These are phyloP conservation scores for Sporobolus alterniflorus DNA, from an alignment of 202 grass and related monocot species.

Conservation along the genomic window DNA sequence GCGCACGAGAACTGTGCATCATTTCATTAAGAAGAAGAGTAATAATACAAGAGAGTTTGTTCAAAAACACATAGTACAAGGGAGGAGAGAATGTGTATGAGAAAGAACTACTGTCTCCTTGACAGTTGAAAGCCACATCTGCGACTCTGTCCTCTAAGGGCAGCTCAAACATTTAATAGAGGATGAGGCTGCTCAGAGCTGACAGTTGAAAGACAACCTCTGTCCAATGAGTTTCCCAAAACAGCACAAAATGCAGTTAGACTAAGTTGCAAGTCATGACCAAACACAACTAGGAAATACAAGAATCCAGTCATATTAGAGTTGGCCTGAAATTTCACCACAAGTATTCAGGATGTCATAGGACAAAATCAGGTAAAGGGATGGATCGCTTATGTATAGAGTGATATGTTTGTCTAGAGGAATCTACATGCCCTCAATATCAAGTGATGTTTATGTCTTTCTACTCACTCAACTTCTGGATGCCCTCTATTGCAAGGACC, in stretches of 20 bases:
- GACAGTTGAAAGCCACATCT: slow-evolving; percentile 7
- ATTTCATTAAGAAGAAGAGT: too few species aligned
- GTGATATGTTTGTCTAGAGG: neutral
- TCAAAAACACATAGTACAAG: too few species aligned
- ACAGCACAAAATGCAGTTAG: neutral
- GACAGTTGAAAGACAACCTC: too few species aligned
- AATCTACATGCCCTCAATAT: slow-evolving; percentile 14
- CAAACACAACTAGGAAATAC: neutral
- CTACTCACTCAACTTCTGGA: slow-evolving; percentile 15
- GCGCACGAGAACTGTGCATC: too few species aligned
- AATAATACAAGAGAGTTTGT: neutral
- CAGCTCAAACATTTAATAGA: neutral
- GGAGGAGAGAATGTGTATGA: too few species aligned
- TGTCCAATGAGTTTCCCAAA: neutral
- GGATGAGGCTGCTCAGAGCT: too few species aligned
- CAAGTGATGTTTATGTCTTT: slow-evolving; percentile 34
- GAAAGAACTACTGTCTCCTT: slow-evolving; percentile 12
- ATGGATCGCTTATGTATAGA: slow-evolving; percentile 3
- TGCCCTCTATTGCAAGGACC: slow-evolving; percentile 21
- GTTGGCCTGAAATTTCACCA: neutral
- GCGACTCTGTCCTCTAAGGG: slow-evolving; percentile 6
- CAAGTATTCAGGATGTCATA: neutral
- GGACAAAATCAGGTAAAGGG: neutral
- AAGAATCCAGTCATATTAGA: neutral
- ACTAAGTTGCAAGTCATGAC: neutral